Conservation (phyloP, 169 alveolate genomes). For the Plasmodium relictum region DNA sequence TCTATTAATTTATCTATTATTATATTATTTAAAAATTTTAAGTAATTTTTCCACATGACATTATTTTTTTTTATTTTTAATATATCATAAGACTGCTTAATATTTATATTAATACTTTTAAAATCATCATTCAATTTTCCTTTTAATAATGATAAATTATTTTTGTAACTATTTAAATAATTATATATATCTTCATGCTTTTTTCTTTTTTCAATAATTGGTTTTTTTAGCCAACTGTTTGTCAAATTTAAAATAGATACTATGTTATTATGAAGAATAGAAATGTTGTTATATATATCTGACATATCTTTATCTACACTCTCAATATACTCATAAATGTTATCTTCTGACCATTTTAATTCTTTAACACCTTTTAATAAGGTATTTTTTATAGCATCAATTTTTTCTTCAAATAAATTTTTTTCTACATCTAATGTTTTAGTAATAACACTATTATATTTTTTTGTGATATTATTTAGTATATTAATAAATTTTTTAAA, state of each 20-base stretch:
- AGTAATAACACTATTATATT: constrained; percentile 25
- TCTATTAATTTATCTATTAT: constrained; percentile 84
- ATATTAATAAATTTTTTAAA: constrained; percentile 55
- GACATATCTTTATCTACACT: constrained; percentile 67
- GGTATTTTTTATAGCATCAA: constrained; percentile 15
- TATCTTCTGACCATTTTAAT: constrained; percentile 54
- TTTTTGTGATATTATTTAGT: constrained; percentile 39
- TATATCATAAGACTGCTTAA: constrained; percentile 91
- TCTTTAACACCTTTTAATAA: constrained; percentile 44
- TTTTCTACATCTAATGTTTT: constrained; percentile 62
- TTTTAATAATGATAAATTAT: constrained; percentile 80
- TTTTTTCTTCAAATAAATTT: constrained; percentile 51
- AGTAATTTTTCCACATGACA: constrained; percentile 90
- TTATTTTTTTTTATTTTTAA: constrained; percentile 90
- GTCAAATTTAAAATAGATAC: constrained; percentile 47
- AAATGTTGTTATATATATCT: constrained; percentile 43
- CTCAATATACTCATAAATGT: constrained; percentile 45
- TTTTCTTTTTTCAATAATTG: constrained; percentile 87
- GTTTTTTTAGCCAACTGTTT: constrained; percentile 48
- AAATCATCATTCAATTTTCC: constrained; percentile 84
- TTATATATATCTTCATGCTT: constrained; percentile 81
- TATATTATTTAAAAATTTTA: constrained; percentile 89
- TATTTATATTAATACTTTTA: constrained; percentile 84
- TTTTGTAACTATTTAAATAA: constrained; percentile 82
- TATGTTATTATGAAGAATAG: constrained; percentile 40